Evolutionary conservation across 805 yeast genomes (phyloP).

Genomic region (Metschnikowia kunwiensis): DNA sequence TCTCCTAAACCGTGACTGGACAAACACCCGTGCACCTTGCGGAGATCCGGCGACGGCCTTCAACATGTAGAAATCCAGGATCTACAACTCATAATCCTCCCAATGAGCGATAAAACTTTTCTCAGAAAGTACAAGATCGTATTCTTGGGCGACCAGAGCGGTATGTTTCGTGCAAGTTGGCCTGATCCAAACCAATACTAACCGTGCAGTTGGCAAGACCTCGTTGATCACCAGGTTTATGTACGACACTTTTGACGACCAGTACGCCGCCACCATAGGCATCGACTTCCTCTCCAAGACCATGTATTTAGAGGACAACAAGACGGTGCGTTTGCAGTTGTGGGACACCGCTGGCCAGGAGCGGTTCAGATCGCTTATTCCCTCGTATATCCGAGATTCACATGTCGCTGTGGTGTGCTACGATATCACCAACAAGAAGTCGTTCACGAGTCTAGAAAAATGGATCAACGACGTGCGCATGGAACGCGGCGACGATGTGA

Average conservation of each 20-base stretch:
- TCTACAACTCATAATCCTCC: constrained; percentile 1
- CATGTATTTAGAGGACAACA: constrained; percentile 80
- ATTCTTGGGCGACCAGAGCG: constrained; percentile 94
- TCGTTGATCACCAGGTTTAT: constrained; percentile 94
- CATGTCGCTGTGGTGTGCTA: constrained; percentile 97
- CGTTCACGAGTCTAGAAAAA: constrained; percentile 78
- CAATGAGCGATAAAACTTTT: constrained; percentile 35
- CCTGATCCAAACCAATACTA: constrained; percentile 5
- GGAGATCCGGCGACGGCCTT: too few species aligned
- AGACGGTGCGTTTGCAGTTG: constrained; percentile 87
- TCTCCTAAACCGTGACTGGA: too few species aligned
- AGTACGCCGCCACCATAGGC: constrained; percentile 95
- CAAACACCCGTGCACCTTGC: too few species aligned
- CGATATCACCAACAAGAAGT: constrained; percentile 83
- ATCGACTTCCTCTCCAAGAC: constrained; percentile 86
- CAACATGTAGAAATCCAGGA: too few species aligned
- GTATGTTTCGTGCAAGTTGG: constrained; percentile 31
- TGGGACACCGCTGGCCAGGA: constrained; percentile 99
- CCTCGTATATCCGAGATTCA: constrained; percentile 92
- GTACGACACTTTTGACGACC: constrained; percentile 97
- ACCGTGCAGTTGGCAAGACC: constrained; percentile 78
- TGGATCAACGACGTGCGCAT: constrained; percentile 95
- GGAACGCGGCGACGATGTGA: constrained; percentile 88
- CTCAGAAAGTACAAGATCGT: constrained; percentile 81
- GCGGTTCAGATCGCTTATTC: constrained; percentile 89